Percentiles rank a stretch among this genome's conserved stretches.
These are phyloP conservation scores for Solanum pimpinellifolium DNA, from an alignment of 257 asterid genomes.

Conservation along the genomic window DNA sequence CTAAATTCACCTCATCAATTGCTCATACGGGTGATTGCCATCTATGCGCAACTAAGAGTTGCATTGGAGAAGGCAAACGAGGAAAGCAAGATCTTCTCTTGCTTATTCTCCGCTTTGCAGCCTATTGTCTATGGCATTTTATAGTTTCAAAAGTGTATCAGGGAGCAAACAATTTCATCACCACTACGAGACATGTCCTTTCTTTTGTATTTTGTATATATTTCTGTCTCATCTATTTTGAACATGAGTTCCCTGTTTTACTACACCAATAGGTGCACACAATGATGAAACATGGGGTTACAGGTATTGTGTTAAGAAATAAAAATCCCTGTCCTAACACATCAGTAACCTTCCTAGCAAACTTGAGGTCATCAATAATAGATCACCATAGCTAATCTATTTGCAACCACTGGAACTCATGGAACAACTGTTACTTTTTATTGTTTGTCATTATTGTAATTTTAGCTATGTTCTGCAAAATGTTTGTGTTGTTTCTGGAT, in stretches of 20 bases:
- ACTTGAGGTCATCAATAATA: not conserved
- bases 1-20: not conserved
- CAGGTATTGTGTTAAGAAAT: not conserved
- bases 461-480: not conserved
- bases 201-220: not conserved
- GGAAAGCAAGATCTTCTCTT: not conserved
- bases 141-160: not conserved
- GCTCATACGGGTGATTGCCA: not conserved
- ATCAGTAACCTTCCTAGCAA: not conserved
- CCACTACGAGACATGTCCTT: not conserved
- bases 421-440: not conserved
- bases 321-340: not conserved
- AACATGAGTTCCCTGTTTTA: not conserved
- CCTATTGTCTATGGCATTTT: not conserved
- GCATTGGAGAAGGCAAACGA: not conserved
- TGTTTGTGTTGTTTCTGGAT: not conserved
- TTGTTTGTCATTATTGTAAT: not conserved
- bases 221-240: not conserved
- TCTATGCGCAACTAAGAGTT: not conserved
- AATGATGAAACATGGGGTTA: not conserved
- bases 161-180: not conserved
- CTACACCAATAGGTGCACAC: not conserved
- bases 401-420: not conserved
- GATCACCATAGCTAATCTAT: not conserved
- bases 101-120: not conserved